These are phyloP conservation scores for Lichtheimia hyalospora DNA, from an alignment of 371 early-diverging fungal species.

Conservation along the genomic window DNA sequence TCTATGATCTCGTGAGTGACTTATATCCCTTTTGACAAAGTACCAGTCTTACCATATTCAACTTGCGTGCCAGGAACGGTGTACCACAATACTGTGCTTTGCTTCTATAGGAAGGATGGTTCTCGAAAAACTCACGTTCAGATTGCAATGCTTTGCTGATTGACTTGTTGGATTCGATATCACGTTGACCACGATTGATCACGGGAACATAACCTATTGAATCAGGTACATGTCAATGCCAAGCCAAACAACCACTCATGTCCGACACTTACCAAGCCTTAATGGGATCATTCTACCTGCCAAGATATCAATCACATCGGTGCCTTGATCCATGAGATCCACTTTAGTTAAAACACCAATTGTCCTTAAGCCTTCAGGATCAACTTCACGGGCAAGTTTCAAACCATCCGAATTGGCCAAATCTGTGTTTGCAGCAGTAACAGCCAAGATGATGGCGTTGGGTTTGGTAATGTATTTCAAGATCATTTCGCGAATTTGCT, in stretches of 20 bases:
- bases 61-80: slow-evolving; percentile 92
- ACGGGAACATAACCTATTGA: slow-evolving; percentile 84
- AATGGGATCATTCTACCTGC: slow-evolving; percentile 96
- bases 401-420: slow-evolving; percentile 99
- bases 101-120: slow-evolving; percentile 89
- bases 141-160: slow-evolving; percentile 86
- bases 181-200: slow-evolving; percentile 96
- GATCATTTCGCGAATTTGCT: slow-evolving; percentile 96
- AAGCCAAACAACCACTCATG: not conserved
- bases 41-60: slow-evolving; percentile 75
- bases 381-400: slow-evolving; percentile 95
- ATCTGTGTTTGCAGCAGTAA: slow-evolving; percentile 98
- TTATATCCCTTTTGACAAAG: not conserved
- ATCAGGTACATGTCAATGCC: not conserved
- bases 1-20: slow-evolving; percentile 41
- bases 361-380: slow-evolving; percentile 97
- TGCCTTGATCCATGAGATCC: slow-evolving; percentile 99
- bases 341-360: slow-evolving; percentile 99
- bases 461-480: slow-evolving; percentile 92
- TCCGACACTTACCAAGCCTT: slow-evolving; percentile 68
- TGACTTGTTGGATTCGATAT: slow-evolving; percentile 90
- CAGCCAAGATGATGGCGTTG: slow-evolving; percentile 97
- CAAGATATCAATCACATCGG: slow-evolving; percentile 98
- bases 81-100: slow-evolving; percentile 99
- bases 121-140: slow-evolving; percentile 93